These are phyloP conservation scores for Pythium aquatile DNA, from an alignment of 352 stramenopile species.

Conservation along the genomic window DNA sequence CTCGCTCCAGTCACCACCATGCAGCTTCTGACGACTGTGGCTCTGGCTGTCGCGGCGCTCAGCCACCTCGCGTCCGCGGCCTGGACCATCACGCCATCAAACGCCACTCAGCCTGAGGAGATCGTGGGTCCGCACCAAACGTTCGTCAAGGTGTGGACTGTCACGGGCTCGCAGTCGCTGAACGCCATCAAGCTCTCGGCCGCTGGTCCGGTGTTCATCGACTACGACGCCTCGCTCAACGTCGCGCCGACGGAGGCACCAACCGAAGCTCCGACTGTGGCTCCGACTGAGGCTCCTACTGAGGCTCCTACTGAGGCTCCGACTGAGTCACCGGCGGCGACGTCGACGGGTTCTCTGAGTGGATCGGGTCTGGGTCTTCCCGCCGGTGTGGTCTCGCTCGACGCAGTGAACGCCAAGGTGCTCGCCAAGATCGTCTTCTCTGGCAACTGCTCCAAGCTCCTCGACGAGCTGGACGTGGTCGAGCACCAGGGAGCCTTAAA, in stretches of 20 bases:
- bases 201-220: conserved; percentile 22
- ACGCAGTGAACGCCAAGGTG: conserved; percentile 7
- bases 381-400: conserved; percentile 28
- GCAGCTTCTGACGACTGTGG: conserved; percentile 18
- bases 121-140: conserved; percentile 17
- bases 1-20: conserved; percentile 1
- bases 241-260: conserved; percentile 2
- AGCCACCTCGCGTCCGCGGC: neutral
- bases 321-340: conserved; percentile 15
- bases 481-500: conserved; percentile 44
- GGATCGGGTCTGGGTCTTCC: neutral
- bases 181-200: conserved; percentile 9
- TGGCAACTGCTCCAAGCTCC: conserved; percentile 50
- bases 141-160: conserved; percentile 22
- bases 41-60: conserved; percentile 1
- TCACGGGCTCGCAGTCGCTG: conserved; percentile 12
- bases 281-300: neutral
- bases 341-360: neutral
- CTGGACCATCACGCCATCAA: conserved; percentile 22
- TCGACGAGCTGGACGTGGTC: conserved; percentile 43
- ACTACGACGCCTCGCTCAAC: conserved; percentile 16
- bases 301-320: neutral
- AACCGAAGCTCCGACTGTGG: neutral
- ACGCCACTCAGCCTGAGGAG: conserved; percentile 9
- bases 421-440: conserved; percentile 53